Base-by-base conservation (phyloP, 1,284 basidiomycete species). In the Marasmius tenuissimus region DNA sequence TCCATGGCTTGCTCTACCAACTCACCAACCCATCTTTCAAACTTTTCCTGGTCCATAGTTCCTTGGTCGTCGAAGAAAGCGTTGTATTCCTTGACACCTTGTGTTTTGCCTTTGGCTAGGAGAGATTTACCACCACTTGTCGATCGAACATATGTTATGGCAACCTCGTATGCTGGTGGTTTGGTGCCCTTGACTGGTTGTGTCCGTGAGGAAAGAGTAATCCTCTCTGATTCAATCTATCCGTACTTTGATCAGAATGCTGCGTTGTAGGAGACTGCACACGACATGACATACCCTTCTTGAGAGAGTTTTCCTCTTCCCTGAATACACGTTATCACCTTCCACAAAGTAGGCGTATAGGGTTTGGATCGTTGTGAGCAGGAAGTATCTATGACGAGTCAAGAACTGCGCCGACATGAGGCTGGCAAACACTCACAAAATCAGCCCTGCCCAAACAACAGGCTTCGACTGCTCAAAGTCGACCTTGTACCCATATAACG, bases 391-490 rank as follows among this genome's bases (percentile, higher is more conserved):
- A 48, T 39, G 12, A 45, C 27, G 27, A 55, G 59, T 61, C 57
- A 57, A 35, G 33, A 16, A 54, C 11, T 56, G 55, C 45, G 42
- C 27, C 49, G 22, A 47, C 50, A 53, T 16, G 45, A 22, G 16
- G 20, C 45, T 42, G 37, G 27, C 42, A 45, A 53, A 60, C 18
- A 59, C 89, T 70, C 75, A 89, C 91, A 87, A 66, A 60, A 89
- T 84, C 66, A 96, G 83, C 5, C 93, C 94, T 22, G 83, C 81
- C 83, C 88, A 90, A 27, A 95, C 86, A 40, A 85, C 85, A 11
- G 86, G 84, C 75, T 96, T 96, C 63, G 90, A 86, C 71, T 89
- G 83, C 73, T 96, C 92, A 72, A 96, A 97, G n/a, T 91, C 87
- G 60, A 90, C 79, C 70, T 89, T 88, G 75, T 88, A 93, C 49